Conservation (phyloP, 306 rosid genomes). For the Hippophae rhamnoides region DNA sequence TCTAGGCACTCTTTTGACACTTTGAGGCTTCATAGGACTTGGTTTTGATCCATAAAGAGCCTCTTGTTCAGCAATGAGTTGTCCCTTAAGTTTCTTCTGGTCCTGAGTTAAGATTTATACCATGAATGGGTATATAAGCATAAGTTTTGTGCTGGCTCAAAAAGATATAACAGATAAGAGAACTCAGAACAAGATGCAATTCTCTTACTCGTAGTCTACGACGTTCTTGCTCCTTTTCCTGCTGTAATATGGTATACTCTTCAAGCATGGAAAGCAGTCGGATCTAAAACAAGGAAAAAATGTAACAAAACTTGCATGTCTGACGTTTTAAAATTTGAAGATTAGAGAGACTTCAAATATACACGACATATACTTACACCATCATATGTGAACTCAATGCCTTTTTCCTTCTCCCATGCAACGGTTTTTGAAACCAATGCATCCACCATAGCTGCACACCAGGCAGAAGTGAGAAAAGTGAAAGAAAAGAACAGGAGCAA, state of each 20-base stretch:
- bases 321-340: neutral
- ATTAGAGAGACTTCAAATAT: neutral
- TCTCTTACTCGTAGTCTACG: slow-evolving; percentile 50
- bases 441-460: slow-evolving; percentile 53
- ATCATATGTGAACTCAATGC: slow-evolving; percentile 44
- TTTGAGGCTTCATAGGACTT: slow-evolving; percentile 24
- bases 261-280: slow-evolving; percentile 53
- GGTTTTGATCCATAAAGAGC: slow-evolving; percentile 40
- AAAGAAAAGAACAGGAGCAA: neutral
- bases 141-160: neutral
- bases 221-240: slow-evolving; percentile 61
- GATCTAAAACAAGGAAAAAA: slow-evolving; percentile 19
- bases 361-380: slow-evolving; percentile 29
- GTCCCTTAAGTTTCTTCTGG: slow-evolving; percentile 33
- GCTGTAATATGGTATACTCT: slow-evolving; percentile 40
- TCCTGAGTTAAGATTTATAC: slow-evolving; percentile 15
- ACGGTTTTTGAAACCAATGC: slow-evolving; percentile 44
- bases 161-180: neutral
- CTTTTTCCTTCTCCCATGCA: slow-evolving; percentile 67
- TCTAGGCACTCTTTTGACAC: slow-evolving; percentile 26
- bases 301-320: neutral
- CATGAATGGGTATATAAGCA: neutral
- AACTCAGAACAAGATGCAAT: no score
- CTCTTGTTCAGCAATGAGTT: slow-evolving; percentile 52
- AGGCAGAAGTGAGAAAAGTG: slow-evolving; percentile 3